These are phyloP conservation scores for Sporobolomyces roseus DNA, from an alignment of 768 basidiomycete species.

Conservation along the genomic window DNA sequence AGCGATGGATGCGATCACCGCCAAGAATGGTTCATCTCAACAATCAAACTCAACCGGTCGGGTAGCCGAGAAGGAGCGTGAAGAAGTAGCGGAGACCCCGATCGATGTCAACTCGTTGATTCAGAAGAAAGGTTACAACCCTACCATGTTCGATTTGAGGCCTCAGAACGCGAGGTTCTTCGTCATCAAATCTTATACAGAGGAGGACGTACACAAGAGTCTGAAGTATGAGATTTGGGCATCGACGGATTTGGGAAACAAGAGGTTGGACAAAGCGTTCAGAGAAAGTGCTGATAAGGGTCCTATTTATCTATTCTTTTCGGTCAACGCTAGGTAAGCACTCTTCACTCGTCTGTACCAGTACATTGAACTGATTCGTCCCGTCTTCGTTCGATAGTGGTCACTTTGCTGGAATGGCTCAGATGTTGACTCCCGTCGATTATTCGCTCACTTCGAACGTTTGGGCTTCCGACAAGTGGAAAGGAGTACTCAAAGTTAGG, in stretches of 20 bases:
- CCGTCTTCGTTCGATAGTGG: slow-evolving; percentile 57
- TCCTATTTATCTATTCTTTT: slow-evolving; percentile 97
- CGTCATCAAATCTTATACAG: slow-evolving; percentile 98
- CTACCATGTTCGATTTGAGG: slow-evolving; percentile 71
- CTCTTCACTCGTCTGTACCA: neutral
- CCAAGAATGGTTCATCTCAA: slow-evolving; percentile 12
- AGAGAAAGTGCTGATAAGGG: slow-evolving; percentile 86
- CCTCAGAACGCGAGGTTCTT: slow-evolving; percentile 84
- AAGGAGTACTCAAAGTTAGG: slow-evolving; percentile 95
- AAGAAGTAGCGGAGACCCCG: slow-evolving; percentile 53
- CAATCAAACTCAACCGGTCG: slow-evolving; percentile 38
- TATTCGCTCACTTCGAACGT: slow-evolving; percentile 91
- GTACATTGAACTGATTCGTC: slow-evolving; percentile 17
- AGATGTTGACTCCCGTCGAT: slow-evolving; percentile 95
- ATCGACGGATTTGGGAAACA: slow-evolving; percentile 66
- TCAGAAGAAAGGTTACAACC: slow-evolving; percentile 86
- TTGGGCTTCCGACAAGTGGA: slow-evolving; percentile 99
- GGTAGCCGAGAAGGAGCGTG: slow-evolving; percentile 48
- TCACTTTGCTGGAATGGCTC: slow-evolving; percentile 97
- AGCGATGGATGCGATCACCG: slow-evolving; percentile 32
- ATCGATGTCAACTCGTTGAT: slow-evolving; percentile 83
- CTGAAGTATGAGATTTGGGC: slow-evolving; percentile 46
- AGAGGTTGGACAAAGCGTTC: slow-evolving; percentile 94
- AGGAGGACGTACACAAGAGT: slow-evolving; percentile 92
- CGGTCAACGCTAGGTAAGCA: slow-evolving; percentile 78